A percentile compares a stretch with the other conserved stretches of the same genome.
These are phyloP conservation scores for Trichomonas vaginalis DNA, from an alignment of 208 protist genomes.

Conservation along the genomic window DNA sequence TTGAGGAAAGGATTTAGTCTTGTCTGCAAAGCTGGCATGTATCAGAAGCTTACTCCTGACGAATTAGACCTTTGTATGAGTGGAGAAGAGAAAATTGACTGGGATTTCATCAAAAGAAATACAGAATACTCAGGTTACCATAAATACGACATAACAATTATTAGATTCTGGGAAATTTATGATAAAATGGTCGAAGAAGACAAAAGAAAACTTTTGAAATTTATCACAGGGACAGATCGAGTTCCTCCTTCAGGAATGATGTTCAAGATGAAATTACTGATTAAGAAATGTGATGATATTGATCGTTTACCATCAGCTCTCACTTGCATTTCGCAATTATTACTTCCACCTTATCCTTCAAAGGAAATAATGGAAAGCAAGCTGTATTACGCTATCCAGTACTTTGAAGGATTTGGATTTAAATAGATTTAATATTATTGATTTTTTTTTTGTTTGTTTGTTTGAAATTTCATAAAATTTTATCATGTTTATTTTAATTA, in stretches of 20 bases:
- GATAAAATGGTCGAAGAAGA: slow-evolving; percentile 35
- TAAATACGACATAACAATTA: background rate
- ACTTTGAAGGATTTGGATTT: slow-evolving; percentile 38
- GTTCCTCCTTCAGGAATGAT: background rate
- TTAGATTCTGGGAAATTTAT: slow-evolving; percentile 48
- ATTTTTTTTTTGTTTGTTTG: too few species aligned
- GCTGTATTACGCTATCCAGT: slow-evolving; percentile 33
- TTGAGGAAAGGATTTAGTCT: background rate
- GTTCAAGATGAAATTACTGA: background rate
- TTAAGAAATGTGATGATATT: slow-evolving; percentile 21
- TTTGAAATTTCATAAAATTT: too few species aligned
- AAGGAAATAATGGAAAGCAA: slow-evolving; percentile 45
- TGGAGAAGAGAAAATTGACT: background rate
- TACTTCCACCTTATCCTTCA: slow-evolving; percentile 57
- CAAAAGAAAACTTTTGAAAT: slow-evolving; percentile 43
- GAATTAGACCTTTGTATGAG: background rate
- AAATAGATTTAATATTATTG: slow-evolving; percentile 18
- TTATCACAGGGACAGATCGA: slow-evolving; percentile 43
- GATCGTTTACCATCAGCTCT: slow-evolving; percentile 52
- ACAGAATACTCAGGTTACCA: slow-evolving; percentile 40
- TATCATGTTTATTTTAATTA: too few species aligned
- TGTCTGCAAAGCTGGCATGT: background rate
- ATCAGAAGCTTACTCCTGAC: background rate
- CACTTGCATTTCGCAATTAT: slow-evolving; percentile 64
- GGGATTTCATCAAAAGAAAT: background rate